Base-by-base conservation (phyloP, 805 yeast genomes). In the Saturnispora bothae region DNA sequence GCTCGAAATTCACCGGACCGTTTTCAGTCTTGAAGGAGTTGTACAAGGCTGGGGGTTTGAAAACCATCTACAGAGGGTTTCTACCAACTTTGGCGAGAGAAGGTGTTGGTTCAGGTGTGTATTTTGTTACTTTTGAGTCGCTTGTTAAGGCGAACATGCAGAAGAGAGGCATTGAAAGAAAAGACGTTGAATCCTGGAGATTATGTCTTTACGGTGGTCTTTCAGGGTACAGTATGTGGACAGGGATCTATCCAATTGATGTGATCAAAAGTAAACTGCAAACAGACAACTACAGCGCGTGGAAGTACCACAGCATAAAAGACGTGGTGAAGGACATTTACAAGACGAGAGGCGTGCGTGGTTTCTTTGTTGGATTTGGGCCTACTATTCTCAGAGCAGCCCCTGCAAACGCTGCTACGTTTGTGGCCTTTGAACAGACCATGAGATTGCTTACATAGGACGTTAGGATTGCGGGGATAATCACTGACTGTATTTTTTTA, bases 361-460 rank as follows among this genome's bases (percentile, higher is more conserved):
- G 95, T 0, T 82, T 92, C 53, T 83, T 83, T 62, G 79, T 79
- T 61, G 99, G 99, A 2, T 88, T 94, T 55, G 60, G 76, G 15
- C 96, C 98, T 28, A 88, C 97, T 0, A 74, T 92, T 46, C 64
- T 92, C 46, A 80, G 99, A 63, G 97, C 99, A 35, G 95, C 95
- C 3, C 98, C 98, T 1, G 98, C 94, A 3, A 94, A 92, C 56
- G 99, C 95, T 30, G 95, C 94, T 22, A 94, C 98, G 0, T 92
- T 92, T 62, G 80, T 85, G 31, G 86, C 94, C 2, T 92, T 92
- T 57, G 99, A 92, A 60, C 61, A 81, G 36, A 83, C 95, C 4
- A 80, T 88, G 82, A 75, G 95, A 61, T 48, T 66, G 20, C 53
- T 73, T 32, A 64, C n/a, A n/a, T n/a, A n/a, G n/a, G n/a, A n/a